These are phyloP conservation scores for Musa schizocarpa DNA, from an alignment of 176 grass and related monocot species.

Conservation along the genomic window DNA sequence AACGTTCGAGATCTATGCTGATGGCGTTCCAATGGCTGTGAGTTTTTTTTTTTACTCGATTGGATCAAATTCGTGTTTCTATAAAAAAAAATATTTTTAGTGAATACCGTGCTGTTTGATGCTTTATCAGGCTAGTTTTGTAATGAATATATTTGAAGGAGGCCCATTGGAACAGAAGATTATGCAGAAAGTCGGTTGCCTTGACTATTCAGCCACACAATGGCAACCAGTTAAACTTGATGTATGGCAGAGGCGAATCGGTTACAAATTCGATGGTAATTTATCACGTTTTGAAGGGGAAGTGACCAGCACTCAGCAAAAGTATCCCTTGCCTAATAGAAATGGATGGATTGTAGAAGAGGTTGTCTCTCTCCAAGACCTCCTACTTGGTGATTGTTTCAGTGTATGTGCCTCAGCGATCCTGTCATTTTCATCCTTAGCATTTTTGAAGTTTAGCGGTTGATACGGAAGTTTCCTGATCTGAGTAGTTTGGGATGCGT, in stretches of 20 bases:
- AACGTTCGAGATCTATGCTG: constrained; percentile 52
- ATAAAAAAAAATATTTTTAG: background rate
- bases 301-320: constrained; percentile 79
- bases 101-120: constrained; percentile 21
- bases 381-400: constrained; percentile 57
- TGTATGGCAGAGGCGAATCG: constrained; percentile 57
- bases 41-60: constrained; percentile 26
- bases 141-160: constrained; percentile 71
- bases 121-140: constrained; percentile 38
- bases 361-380: constrained; percentile 59
- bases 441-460: background rate
- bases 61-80: constrained; percentile 15
- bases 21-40: constrained; percentile 47
- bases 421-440: background rate
- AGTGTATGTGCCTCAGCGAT: constrained; percentile 30
- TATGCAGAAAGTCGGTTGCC: constrained; percentile 78
- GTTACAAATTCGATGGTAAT: constrained; percentile 60
- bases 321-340: constrained; percentile 49
- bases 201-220: constrained; percentile 49
- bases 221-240: constrained; percentile 64
- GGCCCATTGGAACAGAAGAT: constrained; percentile 62
- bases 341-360: constrained; percentile 89
- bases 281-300: constrained; percentile 37
- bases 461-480: background rate
- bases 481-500: background rate